These are phyloP conservation scores for Sporothrix euskadiensis DNA, from an alignment of 2,329 filamentous ascomycete species.

Conservation along the genomic window DNA sequence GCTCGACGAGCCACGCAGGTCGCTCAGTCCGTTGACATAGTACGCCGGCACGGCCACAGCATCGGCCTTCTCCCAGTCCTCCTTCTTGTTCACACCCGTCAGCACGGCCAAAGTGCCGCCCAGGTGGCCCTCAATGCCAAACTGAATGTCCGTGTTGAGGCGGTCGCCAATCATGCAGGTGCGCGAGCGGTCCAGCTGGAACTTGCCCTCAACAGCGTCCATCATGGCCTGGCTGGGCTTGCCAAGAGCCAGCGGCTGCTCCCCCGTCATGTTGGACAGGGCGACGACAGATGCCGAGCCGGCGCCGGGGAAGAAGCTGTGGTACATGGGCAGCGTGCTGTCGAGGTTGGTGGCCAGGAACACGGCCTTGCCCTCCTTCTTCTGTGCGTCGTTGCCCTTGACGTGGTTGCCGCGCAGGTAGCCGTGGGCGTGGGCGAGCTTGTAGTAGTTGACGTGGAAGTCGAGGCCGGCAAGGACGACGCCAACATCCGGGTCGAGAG, in stretches of 20 bases:
- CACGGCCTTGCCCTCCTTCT: conserved; percentile 76
- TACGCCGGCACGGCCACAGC: conserved; percentile 72
- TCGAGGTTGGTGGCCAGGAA: conserved; percentile 95
- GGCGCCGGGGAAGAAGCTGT: conserved; percentile 86
- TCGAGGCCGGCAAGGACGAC: conserved; percentile 88
- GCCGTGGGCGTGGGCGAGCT: conserved; percentile 79
- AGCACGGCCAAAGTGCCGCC: conserved; percentile 89
- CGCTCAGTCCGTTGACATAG: conserved; percentile 82
- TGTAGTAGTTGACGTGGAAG: conserved; percentile 94
- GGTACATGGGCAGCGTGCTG: conserved; percentile 79
- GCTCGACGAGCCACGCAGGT: conserved; percentile 52
- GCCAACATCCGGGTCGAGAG: conserved; percentile 84
- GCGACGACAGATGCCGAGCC: conserved; percentile 74
- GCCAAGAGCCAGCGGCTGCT: conserved; percentile 75
- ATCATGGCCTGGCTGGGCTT: conserved; percentile 99
- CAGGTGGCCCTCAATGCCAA: conserved; percentile 85
- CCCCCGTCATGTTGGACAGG: conserved; percentile 68
- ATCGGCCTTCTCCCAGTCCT: conserved; percentile 72
- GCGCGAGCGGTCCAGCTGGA: conserved; percentile 76
- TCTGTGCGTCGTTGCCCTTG: conserved; percentile 67
- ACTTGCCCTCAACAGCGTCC: conserved; percentile 97
- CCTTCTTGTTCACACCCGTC: conserved; percentile 84
- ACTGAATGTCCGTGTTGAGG: conserved; percentile 92
- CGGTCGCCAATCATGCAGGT: conserved; percentile 97
- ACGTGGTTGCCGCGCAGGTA: conserved; percentile 70